A percentile compares a stretch with the other conserved stretches of the same genome.
phyloP scores from a whole-genome alignment of 1,284 basidiomycete genomes.

The Irpex sp. region DNA sequence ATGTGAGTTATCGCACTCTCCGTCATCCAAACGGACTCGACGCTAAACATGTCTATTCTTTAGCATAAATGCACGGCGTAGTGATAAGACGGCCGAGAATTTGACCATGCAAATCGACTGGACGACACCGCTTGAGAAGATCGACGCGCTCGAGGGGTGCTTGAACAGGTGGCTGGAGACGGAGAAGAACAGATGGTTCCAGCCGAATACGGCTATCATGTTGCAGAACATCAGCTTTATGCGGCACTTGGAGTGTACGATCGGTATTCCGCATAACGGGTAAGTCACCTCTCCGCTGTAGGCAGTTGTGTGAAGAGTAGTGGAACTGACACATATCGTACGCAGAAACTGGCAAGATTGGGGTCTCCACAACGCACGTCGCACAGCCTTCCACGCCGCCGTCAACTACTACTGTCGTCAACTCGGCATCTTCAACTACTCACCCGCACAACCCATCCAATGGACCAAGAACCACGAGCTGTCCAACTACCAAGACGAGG shows the following conservation, averaged over 20 bases:
- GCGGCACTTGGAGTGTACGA: constrained; percentile 58
- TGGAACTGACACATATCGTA: too few relatives aligned
- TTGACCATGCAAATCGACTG: constrained; percentile 67
- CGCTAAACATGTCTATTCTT: background rate
- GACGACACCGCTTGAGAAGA: constrained; percentile 63
- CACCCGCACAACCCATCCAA: constrained; percentile 53
- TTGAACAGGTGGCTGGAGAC: constrained; percentile 69
- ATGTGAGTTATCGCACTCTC: constrained; percentile 36
- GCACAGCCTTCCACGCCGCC: constrained; percentile 72
- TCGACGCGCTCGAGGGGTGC: constrained; percentile 58
- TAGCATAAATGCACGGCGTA: constrained; percentile 67
- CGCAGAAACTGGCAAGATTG: constrained; percentile 41
- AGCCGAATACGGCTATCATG: constrained; percentile 56
- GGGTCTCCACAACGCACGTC: constrained; percentile 52
- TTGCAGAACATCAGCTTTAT: constrained; percentile 60
- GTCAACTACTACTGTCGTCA: constrained; percentile 64
- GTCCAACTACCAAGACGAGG: constrained; percentile 14
- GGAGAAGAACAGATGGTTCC: constrained; percentile 72
- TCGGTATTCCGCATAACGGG: constrained; percentile 67
- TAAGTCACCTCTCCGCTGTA: constrained; percentile 25
- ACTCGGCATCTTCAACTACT: constrained; percentile 56
- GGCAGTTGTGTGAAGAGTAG: too few relatives aligned
- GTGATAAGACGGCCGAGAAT: constrained; percentile 64
- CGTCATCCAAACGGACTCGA: too few relatives aligned
- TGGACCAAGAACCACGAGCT: constrained; percentile 34